phyloP scores from a whole-genome alignment of 148 eudicot genomes.

The Vaccinium myrtillus region DNA sequence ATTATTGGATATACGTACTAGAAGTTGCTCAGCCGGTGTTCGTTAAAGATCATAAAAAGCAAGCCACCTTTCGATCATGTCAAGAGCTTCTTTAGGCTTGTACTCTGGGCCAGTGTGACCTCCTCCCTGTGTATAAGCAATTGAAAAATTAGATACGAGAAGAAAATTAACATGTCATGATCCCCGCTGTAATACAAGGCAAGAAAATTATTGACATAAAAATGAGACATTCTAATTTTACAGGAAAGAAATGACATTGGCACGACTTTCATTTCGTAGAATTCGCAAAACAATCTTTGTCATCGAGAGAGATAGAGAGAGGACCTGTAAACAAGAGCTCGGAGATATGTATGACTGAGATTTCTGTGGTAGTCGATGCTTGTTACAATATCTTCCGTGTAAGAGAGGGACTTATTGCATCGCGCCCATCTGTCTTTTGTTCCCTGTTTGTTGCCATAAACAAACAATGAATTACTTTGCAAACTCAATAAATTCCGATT shows the following conservation, averaged over 20 bases:
- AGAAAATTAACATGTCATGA: constrained; percentile 21
- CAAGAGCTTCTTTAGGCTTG: constrained; percentile 40
- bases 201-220: not conserved
- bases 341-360: constrained; percentile 24
- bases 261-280: too few relatives aligned
- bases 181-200: constrained; percentile 32
- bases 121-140: constrained; percentile 37
- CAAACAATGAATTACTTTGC: not conserved
- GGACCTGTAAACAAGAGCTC: constrained; percentile 45
- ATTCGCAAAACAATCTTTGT: too few relatives aligned
- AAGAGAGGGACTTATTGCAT: constrained; percentile 33
- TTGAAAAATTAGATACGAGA: not conserved
- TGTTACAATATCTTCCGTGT: constrained; percentile 17
- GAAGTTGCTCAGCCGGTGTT: not conserved
- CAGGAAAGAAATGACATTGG: not conserved
- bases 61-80: constrained; percentile 49
- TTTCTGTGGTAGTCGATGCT: constrained; percentile 30
- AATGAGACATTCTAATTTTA: not conserved
- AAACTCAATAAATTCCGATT: not conserved
- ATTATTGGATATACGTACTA: not conserved
- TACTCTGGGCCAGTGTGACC: constrained; percentile 58
- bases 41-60: constrained; percentile 18
- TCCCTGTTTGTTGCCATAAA: constrained; percentile 25
- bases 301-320: not conserved
- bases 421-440: constrained; percentile 37